Evolutionary conservation across 805 yeast species (phyloP), one percentile per base, ranked within the genome.

Genomic region (Metschnikowia picachoensis): DNA sequence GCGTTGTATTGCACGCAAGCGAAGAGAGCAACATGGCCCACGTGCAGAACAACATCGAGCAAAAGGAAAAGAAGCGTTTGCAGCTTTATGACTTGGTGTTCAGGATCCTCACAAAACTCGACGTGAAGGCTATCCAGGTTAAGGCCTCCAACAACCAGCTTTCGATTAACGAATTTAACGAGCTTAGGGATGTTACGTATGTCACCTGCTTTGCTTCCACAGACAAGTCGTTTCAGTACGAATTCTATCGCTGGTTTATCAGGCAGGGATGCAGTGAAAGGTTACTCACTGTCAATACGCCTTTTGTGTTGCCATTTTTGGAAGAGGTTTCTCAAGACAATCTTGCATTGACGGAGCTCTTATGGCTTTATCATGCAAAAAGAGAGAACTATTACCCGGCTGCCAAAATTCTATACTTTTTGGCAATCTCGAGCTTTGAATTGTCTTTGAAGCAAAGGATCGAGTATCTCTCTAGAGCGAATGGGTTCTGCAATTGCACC

Each of bases 231-330:
- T 94, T 94, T 76, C 99, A 94, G 53, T 89, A 83, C 66, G 87
- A 87, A 52, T 78, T 94, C 53, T 94, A 94, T 64, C 92, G 88
- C 62, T 94, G 98, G 97, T 83, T 89, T 56, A 83, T 89, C 30
- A 67, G 74, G 37, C 87, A 87, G 59, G 91, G 88, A 4, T 77
- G 82, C 28, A 83, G 87, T 50, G 94, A 85, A 46, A 79, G 87
- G 50, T 69, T 94, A 37, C 72, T 92, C 48, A 87, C 85, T 39
- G 76, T 92, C 46, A 86, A 87, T 44, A 88, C 97, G 0, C 87
- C 91, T 11, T 92, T 73, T 58, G 80, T 94, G 33, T 72, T 88
- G 49, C 81, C 85, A 27, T 94, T 87, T 57, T 76, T 94, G 60
- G 82, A 82, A 55, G 87, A 82, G 58, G 80, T 78, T 47, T 72